Conservation (phyloP, 345 rosid species). For the Hirschfeldia incana region DNA sequence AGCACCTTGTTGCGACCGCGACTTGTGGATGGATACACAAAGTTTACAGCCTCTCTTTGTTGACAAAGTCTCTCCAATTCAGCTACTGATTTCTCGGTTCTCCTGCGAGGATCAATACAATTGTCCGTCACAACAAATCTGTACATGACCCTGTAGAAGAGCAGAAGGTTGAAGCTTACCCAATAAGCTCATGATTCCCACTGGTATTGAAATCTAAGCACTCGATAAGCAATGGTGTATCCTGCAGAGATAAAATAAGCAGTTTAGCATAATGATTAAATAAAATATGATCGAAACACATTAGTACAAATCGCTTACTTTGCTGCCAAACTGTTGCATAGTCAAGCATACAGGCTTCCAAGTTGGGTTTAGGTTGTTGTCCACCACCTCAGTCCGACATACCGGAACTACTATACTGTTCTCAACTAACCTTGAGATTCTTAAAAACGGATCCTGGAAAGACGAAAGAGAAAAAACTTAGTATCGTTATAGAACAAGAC, state of each 20-base stretch:
- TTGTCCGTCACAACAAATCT: slow-evolving; percentile 15
- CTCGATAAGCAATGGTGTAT: slow-evolving; percentile 73
- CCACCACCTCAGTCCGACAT: slow-evolving; percentile 77
- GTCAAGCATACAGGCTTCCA: slow-evolving; percentile 68
- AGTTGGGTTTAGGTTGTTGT: slow-evolving; percentile 70
- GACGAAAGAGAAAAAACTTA: neutral
- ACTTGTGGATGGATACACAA: slow-evolving; percentile 42
- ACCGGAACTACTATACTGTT: slow-evolving; percentile 55
- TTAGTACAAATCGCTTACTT: slow-evolving; percentile 46
- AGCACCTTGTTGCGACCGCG: slow-evolving; percentile 66
- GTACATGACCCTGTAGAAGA: neutral
- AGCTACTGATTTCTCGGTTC: slow-evolving; percentile 65
- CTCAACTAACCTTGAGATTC: slow-evolving; percentile 73
- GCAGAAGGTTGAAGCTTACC: slow-evolving; percentile 46
- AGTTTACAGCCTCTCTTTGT: slow-evolving; percentile 52
- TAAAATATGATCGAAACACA: neutral
- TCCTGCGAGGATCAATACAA: slow-evolving; percentile 44
- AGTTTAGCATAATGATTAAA: slow-evolving; percentile 8
- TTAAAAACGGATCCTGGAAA: slow-evolving; percentile 77
- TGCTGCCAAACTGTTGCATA: slow-evolving; percentile 85
- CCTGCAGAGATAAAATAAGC: slow-evolving; percentile 41
- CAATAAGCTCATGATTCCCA: slow-evolving; percentile 69
- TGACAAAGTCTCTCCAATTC: slow-evolving; percentile 63
- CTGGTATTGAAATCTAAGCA: slow-evolving; percentile 78
- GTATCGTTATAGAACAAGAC: neutral